Evolutionary conservation across 768 basidiomycete genomes (phyloP), one percentile per base, ranked within the genome.

Genomic region (Porpolomopsis calyptriformis): DNA sequence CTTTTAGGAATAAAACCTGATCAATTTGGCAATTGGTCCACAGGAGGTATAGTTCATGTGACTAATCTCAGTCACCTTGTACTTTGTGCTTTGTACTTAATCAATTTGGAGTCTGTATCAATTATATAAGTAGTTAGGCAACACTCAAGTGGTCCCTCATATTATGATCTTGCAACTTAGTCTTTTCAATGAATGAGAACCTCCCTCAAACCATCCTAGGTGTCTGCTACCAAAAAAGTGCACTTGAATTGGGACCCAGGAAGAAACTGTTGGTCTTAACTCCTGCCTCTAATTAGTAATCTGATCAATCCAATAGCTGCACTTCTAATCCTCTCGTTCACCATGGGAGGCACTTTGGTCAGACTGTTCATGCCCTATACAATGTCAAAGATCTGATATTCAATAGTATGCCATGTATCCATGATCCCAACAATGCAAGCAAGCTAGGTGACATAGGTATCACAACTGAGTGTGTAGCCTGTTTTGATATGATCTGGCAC

Each of bases 341-440:
- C 25, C 52, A 58, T 33, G 52, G 58, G 4, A 38, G 41, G 11
- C 59, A 61, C 23, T 61, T 60, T 31, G 50, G 60, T 1, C 20
- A 48, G 16, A 51, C 49, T 1, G 27, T 27, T 27, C 42, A 43
- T 19, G 42, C 42, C 16, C 20, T 43, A 16, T 43, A 27, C 42
- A 39, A 27, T 43, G n/a, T 59, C 10, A 54, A 53, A 9, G 33
- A 45, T 0, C 42, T 60, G 14, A 12, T 61, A 4, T 52, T 37
- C 1, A 56, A 56, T 45, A 50, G 57, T 11, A 27, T 58, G 4
- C 4, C 47, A 14, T 26, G 24, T 12, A 12, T 49, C 29, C 29
- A 14, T 31, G 29, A 31, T 31, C 7, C 7, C 29, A 14, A 31
- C 29, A 14, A 31, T 7, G 29, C 14, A 33, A 51, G 46, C 25